Conservation (phyloP, 73 alveolate species). For the Blepharisma japonicum region DNA sequence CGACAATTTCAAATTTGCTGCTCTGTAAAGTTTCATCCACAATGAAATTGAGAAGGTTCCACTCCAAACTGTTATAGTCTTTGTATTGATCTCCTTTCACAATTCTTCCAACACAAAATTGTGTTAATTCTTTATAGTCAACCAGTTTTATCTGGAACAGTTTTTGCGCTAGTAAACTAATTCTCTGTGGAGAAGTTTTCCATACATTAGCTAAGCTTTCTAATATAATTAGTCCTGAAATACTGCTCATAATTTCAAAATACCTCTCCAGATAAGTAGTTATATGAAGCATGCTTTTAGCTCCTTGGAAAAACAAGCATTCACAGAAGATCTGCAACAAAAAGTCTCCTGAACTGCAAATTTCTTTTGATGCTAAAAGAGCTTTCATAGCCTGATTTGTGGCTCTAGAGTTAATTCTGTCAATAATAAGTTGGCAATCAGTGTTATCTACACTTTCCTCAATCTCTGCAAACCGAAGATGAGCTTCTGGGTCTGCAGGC, state of each 20-base stretch:
- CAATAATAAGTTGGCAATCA: slow-evolving; percentile 12
- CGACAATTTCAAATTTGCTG: not conserved
- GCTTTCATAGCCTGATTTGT: slow-evolving; percentile 24
- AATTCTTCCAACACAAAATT: slow-evolving; percentile 1
- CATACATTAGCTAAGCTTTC: not conserved
- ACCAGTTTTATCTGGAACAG: not conserved
- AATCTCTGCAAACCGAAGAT: slow-evolving; percentile 6
- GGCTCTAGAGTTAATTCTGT: slow-evolving; percentile 18
- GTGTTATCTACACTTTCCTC: slow-evolving; percentile 23
- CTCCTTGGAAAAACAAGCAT: slow-evolving; percentile 14
- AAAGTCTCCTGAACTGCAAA: slow-evolving; percentile 25
- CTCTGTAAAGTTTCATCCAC: not conserved
- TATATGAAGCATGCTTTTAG: slow-evolving; percentile 17
- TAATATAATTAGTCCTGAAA: not conserved
- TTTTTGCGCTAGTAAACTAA: not conserved
- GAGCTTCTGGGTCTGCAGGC: slow-evolving; percentile 19
- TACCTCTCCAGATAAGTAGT: slow-evolving; percentile 21
- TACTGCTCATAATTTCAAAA: not conserved
- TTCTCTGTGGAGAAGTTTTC: slow-evolving; percentile 24
- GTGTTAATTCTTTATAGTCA: not conserved
- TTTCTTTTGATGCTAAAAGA: slow-evolving; percentile 18
- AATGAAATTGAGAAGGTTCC: not conserved
- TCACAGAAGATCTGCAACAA: slow-evolving; percentile 26
- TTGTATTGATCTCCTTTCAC: not conserved
- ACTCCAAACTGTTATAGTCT: not conserved